Evolutionary conservation across 2,329 filamentous ascomycete genomes (phyloP).

Genomic region (Pseudocercospora cruenta): DNA sequence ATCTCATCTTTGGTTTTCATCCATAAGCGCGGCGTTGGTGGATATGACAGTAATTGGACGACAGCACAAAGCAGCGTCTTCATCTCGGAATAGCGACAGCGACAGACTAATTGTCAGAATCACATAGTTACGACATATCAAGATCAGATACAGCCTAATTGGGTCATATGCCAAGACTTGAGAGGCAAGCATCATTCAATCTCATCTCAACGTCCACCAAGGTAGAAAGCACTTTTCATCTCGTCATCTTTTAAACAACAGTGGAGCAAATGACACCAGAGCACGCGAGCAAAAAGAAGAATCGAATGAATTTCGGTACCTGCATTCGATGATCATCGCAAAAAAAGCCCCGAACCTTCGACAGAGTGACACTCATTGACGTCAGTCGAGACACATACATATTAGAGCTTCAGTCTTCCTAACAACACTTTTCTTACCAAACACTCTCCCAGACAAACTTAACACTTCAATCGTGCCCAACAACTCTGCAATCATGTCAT

Average conservation of each 20-base stretch:
- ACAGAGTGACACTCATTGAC: background rate
- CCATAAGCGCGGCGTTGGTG: background rate
- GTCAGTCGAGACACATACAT: background rate
- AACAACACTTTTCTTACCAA: background rate
- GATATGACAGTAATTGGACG: background rate
- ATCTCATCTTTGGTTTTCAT: background rate
- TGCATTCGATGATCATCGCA: background rate
- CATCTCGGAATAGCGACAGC: background rate
- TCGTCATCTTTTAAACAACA: background rate
- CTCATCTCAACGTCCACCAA: background rate
- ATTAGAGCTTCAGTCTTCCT: background rate
- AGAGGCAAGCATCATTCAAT: no score
- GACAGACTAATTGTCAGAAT: background rate
- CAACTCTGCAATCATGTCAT: no score
- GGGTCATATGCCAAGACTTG: background rate
- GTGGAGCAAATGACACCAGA: background rate
- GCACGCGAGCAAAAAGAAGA: background rate
- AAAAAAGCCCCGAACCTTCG: background rate
- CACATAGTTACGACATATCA: background rate
- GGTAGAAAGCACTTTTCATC: background rate
- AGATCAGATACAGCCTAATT: background rate
- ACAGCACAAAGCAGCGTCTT: background rate
- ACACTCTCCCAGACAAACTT: constrained; percentile 6
- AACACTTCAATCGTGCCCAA: no score
- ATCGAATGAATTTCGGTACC: background rate